These are phyloP conservation scores for Apiospora kogelbergensis DNA, from an alignment of 2,329 filamentous ascomycete species.

Conservation along the genomic window DNA sequence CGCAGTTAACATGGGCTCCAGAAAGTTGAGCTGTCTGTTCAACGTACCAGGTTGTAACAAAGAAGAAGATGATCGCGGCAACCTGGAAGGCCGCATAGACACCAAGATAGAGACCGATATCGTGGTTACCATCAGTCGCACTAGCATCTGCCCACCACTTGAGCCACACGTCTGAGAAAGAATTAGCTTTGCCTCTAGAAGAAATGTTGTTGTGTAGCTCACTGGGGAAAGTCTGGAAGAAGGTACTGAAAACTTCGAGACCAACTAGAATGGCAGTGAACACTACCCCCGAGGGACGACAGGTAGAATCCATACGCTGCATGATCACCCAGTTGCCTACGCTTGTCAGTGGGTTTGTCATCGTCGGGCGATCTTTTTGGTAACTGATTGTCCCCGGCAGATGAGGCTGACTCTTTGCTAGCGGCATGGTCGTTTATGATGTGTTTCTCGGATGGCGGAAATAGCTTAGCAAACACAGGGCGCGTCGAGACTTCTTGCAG, in stretches of 20 bases:
- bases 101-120: constrained; percentile 36
- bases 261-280: constrained; percentile 12
- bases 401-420: not conserved
- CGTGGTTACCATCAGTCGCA: constrained; percentile 34
- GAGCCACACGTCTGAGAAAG: constrained; percentile 41
- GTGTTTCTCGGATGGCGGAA: not conserved
- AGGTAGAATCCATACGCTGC: constrained; percentile 12
- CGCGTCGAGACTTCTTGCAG: not conserved
- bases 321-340: constrained; percentile 11
- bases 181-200: not conserved
- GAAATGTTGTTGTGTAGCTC: not conserved
- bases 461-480: not conserved
- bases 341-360: constrained; percentile 2
- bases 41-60: constrained; percentile 24
- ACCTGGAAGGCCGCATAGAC: constrained; percentile 32
- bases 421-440: not conserved
- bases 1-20: too few relatives aligned
- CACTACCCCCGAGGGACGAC: constrained; percentile 11
- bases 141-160: constrained; percentile 48
- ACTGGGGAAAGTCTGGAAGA: constrained; percentile 10
- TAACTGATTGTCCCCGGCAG: not conserved
- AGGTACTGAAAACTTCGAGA: constrained; percentile 9
- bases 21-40: not conserved
- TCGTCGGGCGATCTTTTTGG: not conserved
- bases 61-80: constrained; percentile 23